phyloP scores from a whole-genome alignment of 805 yeast genomes.

The Scheffersomyces coipomensis region DNA sequence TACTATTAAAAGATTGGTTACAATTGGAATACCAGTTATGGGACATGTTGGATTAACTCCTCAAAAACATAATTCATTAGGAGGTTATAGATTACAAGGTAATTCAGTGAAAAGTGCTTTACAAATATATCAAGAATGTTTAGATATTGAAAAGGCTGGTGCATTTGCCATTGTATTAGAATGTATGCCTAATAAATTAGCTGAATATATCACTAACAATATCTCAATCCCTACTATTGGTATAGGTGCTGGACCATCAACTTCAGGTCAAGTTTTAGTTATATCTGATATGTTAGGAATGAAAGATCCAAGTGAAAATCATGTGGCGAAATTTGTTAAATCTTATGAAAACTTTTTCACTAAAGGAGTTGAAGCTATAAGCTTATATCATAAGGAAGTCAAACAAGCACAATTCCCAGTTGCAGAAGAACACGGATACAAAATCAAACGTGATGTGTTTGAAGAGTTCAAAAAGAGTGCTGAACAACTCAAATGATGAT shows the following conservation, averaged over 20 bases:
- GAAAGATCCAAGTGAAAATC: slow-evolving; percentile 45
- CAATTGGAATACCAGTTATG: slow-evolving; percentile 81
- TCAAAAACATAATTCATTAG: slow-evolving; percentile 71
- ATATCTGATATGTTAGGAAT: slow-evolving; percentile 81
- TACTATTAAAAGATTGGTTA: slow-evolving; percentile 54
- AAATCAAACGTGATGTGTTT: slow-evolving; percentile 63
- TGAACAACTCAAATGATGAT: not conserved
- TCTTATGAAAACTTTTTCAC: slow-evolving; percentile 54
- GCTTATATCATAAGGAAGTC: slow-evolving; percentile 61
- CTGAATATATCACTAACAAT: slow-evolving; percentile 57
- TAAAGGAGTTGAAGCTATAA: slow-evolving; percentile 50
- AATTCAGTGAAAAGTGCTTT: slow-evolving; percentile 52
- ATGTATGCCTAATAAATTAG: slow-evolving; percentile 79
- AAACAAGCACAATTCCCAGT: slow-evolving; percentile 57
- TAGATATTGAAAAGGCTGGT: slow-evolving; percentile 71
- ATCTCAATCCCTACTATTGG: slow-evolving; percentile 84
- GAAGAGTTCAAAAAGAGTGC: slow-evolving; percentile 17
- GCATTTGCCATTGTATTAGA: slow-evolving; percentile 75
- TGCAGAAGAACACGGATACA: slow-evolving; percentile 59
- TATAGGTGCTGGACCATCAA: slow-evolving; percentile 86
- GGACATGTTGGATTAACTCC: slow-evolving; percentile 95
- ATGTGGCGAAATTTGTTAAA: slow-evolving; percentile 75
- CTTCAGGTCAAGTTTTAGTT: slow-evolving; percentile 89
- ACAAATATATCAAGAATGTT: slow-evolving; percentile 63
- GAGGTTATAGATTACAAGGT: slow-evolving; percentile 92